Conservation (phyloP, 805 yeast genomes). For the Suhomyces kilbournensis region DNA sequence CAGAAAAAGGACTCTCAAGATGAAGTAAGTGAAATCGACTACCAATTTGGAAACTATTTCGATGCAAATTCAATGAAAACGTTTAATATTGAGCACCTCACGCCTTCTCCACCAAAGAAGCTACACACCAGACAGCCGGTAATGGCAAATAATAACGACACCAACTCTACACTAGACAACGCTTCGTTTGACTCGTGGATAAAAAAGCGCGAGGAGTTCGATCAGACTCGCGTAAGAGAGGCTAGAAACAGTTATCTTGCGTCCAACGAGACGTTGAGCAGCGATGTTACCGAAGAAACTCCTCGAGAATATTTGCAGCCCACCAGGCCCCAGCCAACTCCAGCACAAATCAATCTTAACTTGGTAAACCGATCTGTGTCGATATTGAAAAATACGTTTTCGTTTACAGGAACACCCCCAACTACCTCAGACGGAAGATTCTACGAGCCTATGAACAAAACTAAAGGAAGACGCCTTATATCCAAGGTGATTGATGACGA, state of each 20-base stretch:
- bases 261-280: constrained; percentile 25
- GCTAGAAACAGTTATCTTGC: constrained; percentile 25
- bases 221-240: constrained; percentile 17
- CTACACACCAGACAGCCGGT: neutral
- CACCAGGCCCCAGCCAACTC: neutral
- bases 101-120: constrained; percentile 2
- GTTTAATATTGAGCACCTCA: constrained; percentile 1
- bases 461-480: neutral
- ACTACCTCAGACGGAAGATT: constrained; percentile 12
- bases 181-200: constrained; percentile 54
- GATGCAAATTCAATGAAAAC: constrained; percentile 12
- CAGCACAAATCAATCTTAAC: neutral
- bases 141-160: constrained; percentile 21
- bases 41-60: constrained; percentile 31
- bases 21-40: constrained; percentile 23
- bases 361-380: constrained; percentile 14
- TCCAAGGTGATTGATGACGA: neutral
- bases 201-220: constrained; percentile 48
- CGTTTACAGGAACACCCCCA: constrained; percentile 22
- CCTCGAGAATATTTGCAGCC: neutral
- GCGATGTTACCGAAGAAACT: neutral
- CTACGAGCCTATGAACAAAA: constrained; percentile 1
- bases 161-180: constrained; percentile 40
- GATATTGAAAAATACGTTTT: constrained; percentile 22
- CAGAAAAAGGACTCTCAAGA: constrained; percentile 11